Conservation (phyloP, 1,284 basidiomycete genomes). For the Irpex sp. region DNA sequence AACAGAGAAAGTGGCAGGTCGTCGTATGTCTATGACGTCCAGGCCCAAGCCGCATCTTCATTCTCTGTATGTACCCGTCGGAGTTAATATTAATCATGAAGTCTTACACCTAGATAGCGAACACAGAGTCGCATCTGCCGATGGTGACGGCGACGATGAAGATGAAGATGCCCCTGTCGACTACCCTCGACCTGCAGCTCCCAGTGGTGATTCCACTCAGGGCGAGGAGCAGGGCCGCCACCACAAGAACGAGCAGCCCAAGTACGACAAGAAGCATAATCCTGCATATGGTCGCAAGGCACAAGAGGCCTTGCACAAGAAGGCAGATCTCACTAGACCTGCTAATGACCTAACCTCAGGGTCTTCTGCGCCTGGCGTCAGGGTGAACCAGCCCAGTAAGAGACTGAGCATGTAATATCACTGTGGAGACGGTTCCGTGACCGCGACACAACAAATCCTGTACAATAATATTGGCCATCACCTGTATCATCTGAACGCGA, state of each 20-base stretch:
- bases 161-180: constrained; percentile 39
- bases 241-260: constrained; percentile 48
- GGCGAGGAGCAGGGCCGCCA: constrained; percentile 37
- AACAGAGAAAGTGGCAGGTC: constrained; percentile 62
- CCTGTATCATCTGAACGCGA: background rate
- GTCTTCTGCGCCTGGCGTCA: constrained; percentile 41
- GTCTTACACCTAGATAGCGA: constrained; percentile 21
- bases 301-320: constrained; percentile 42
- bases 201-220: constrained; percentile 33
- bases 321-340: constrained; percentile 50
- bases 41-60: constrained; percentile 34
- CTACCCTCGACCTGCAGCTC: constrained; percentile 59
- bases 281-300: constrained; percentile 48
- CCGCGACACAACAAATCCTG: background rate
- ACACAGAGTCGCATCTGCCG: constrained; percentile 19
- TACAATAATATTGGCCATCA: background rate
- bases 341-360: constrained; percentile 38
- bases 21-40: constrained; percentile 50
- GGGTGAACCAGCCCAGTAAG: constrained; percentile 61
- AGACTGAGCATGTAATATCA: constrained; percentile 8
- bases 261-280: constrained; percentile 48
- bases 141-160: constrained; percentile 13
- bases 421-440: too few species aligned
- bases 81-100: background rate
- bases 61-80: background rate